Evolutionary conservation across 768 basidiomycete species (phyloP), one percentile per base, ranked within the genome.

Genomic region (Tulasnella sp.): DNA sequence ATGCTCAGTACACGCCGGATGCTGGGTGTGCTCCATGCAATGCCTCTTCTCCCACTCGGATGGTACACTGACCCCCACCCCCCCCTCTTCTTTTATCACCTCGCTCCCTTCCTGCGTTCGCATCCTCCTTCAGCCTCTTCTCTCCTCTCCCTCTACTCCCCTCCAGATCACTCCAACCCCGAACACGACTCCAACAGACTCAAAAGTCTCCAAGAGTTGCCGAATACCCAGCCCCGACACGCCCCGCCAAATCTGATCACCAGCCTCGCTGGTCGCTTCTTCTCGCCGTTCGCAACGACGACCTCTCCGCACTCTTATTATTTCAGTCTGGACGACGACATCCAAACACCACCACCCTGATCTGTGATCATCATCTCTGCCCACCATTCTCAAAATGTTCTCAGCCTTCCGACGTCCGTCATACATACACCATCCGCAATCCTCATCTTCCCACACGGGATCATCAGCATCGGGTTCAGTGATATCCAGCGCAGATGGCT

Each of bases 381-480:
- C 24, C 9, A 62, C 14, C 72, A 39, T 19, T 39, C 72, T 21
- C 72, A 46, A 74, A 44, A 77, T 77, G 76, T 77, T 77, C 76
- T 58, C 76, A 46, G 76, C 76, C 19, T 77, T 77, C 76, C 76
- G 76, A 56, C 48, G 76, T 36, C 76, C 48, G n/a, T 36, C 76
- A 16, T 56, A 77, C 40, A 27, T 68, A 34, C 76, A 77, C 58
- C 76, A 77, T 52, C 76, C 76, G 14, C 48, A 52, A 16, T 56
- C 48, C 76, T 56, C 36, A 16, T 58, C 52, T 56, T 77, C 76
- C 31, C 76, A 77, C 40, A 77, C 76, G 48, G 76, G 48, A 42
- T 77, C 76, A 62, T 77, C 76, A 38, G 76, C 48, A 56, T 77
- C 76, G 38, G 76, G 48, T 21, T 77, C 76, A 31, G 76, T 77